These are phyloP conservation scores for Linnemannia exigua DNA, from an alignment of 192 early-diverging fungal genomes.

Conservation along the genomic window DNA sequence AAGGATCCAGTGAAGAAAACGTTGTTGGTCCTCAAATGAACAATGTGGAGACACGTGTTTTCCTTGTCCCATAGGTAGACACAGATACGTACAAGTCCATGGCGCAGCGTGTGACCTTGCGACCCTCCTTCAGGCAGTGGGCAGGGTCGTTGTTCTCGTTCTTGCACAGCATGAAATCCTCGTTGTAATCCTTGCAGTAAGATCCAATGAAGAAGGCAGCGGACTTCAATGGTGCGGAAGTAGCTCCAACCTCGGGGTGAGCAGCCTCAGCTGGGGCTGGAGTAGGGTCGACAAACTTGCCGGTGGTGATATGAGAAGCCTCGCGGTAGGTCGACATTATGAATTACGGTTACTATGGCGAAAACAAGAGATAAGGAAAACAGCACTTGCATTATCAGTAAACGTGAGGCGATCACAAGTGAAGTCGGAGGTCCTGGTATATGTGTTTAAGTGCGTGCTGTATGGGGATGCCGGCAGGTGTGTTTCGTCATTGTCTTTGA, in stretches of 20 bases:
- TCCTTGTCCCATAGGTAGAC: not conserved
- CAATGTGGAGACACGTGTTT: not conserved
- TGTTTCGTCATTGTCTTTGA: too few species aligned
- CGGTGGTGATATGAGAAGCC: conserved; percentile 52
- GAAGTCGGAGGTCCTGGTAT: too few species aligned
- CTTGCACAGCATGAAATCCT: conserved; percentile 99
- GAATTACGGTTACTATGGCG: not conserved
- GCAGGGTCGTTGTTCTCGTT: conserved; percentile 89
- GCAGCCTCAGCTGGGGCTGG: conserved; percentile 78
- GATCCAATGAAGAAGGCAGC: conserved; percentile 92
- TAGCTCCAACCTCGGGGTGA: conserved; percentile 91
- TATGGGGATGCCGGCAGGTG: too few species aligned
- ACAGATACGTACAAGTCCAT: conserved; percentile 77
- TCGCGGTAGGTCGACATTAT: conserved; percentile 59
- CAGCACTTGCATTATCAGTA: not conserved
- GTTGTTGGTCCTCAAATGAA: not conserved
- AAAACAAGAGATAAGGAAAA: too few species aligned
- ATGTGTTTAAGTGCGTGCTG: too few species aligned
- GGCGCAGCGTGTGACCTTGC: conserved; percentile 96
- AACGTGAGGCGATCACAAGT: not conserved
- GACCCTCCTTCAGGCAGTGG: conserved; percentile 94
- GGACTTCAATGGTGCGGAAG: conserved; percentile 93
- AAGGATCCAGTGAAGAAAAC: not conserved
- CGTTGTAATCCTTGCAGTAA: conserved; percentile 92
- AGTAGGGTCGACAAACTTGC: conserved; percentile 82